Base-by-base conservation (phyloP, 108 stramenopile species). In the Schizochytrium sp. region DNA sequence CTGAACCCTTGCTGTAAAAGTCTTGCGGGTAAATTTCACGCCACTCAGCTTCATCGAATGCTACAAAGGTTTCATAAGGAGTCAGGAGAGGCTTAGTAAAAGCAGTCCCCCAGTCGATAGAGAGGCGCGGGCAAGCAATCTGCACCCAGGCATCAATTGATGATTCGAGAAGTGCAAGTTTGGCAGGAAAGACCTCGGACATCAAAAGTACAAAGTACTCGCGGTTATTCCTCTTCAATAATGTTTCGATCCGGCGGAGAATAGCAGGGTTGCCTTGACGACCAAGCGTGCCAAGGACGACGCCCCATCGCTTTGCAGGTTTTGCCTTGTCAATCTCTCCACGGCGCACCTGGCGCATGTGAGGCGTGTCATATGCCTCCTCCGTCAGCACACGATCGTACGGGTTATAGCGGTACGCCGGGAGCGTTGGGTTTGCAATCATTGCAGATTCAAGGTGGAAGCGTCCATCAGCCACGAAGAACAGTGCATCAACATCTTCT, bases 381-480 rank as follows among this genome's bases (percentile, higher is more conserved):
- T 93, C 91, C 41, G 98, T 97, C 83, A 99, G 89, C 4, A 91
- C 91, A 89, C 99, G 98, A 49, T 93, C 92, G 91, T 99, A 99
- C 3, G 99, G 99, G 93, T 99, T 96, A 92, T 99, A 99, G 15
- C 98, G 92, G 72, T 95, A 95, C 55, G 97, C 97, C 19, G 93
- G 90, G 46, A 98, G 61, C 59, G 93, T 89, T 5, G 98, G 98
- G 92, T 99, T 99, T 76, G 95, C 94, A 61, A 99, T 99, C 97
- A 99, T 96, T 60, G 97, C 96, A 2, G 97, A 93, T 93, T 99
- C 99, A 53, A 99, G 94, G 93, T 99, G 99, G 87, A 99, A 99
- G 41, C 99, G 94, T 50, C 99, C 99, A 90, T 99, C 99, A 41
- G 99, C 98, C 28, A 98, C 90, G 91, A 99, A 99, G 72, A 98